These are phyloP conservation scores for Calonectria montana DNA, from an alignment of 2,329 filamentous ascomycete species.

Conservation along the genomic window DNA sequence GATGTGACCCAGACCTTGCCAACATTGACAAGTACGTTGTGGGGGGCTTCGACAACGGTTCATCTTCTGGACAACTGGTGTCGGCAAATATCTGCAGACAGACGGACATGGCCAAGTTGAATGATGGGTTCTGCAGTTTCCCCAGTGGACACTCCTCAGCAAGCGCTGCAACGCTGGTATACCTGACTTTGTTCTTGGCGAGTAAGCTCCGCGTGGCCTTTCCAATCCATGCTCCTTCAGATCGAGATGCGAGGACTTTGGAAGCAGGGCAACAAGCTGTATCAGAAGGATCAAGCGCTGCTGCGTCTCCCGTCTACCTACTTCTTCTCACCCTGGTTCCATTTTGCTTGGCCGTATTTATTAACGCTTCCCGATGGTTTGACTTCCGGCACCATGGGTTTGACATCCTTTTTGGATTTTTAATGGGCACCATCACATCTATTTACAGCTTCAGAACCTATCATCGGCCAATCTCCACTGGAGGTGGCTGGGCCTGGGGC, in stretches of 20 bases:
- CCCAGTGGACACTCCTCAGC: slow-evolving; percentile 68
- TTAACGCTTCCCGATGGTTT: slow-evolving; percentile 84
- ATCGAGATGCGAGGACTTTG: neutral
- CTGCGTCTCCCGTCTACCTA: slow-evolving; percentile 84
- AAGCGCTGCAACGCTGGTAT: slow-evolving; percentile 82
- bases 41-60: slow-evolving; percentile 66
- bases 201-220: slow-evolving; percentile 82
- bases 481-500: slow-evolving; percentile 91
- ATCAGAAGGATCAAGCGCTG: slow-evolving; percentile 65
- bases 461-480: slow-evolving; percentile 77
- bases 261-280: neutral
- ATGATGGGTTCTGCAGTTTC: slow-evolving; percentile 89
- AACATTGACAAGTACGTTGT: slow-evolving; percentile 70
- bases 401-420: slow-evolving; percentile 85
- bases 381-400: slow-evolving; percentile 92
- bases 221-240: slow-evolving; percentile 52
- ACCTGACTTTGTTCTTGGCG: slow-evolving; percentile 87
- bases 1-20: slow-evolving; percentile 80
- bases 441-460: slow-evolving; percentile 87
- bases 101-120: slow-evolving; percentile 67
- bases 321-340: slow-evolving; percentile 79
- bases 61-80: slow-evolving; percentile 74
- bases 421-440: slow-evolving; percentile 78
- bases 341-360: slow-evolving; percentile 80
- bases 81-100: slow-evolving; percentile 80